Evolutionary conservation across 768 basidiomycete species (phyloP), one percentile per base, ranked within the genome.

Genomic region (Trametes elegans): DNA sequence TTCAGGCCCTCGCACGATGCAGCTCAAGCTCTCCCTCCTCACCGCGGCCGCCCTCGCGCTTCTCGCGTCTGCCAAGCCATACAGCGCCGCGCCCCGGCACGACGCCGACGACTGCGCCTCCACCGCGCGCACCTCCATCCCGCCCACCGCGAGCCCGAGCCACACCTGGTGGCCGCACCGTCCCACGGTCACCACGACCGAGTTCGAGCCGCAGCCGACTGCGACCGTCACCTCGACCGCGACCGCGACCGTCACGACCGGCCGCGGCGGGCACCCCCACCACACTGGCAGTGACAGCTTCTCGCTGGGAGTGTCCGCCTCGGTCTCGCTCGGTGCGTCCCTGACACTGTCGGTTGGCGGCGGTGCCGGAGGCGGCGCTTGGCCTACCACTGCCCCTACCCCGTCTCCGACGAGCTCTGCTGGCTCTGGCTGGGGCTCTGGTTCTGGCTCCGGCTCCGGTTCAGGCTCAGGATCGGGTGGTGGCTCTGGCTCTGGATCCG

Each of bases 1-100:
- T 29, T 8, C 1, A 18, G n/a, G n/a, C n/a, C n/a, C n/a, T 8
- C 18, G 2, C 45, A 39, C 13, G 18, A 57, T 57, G 55, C 42
- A 49, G 31, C 16, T 50, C 21, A 32, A 44, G n/a, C 43, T 57
- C 35, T 45, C 55, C 42, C 35, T 57, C 48, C 3, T 57, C 36
- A 23, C 41, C 29, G 31, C 42, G 29, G 28, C 34, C 29, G 41
- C 55, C 7, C 55, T 57, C 21, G 55, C 55, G 14, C 36, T 50
- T 28, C 35, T 50, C 28, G 49, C 49, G 4, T n/a, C 34, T 36
- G 55, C 55, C 1, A 56, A 49, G 34, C 54, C 54, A 16, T 14
- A 48, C 26, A n/a, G n/a, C n/a, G n/a, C n/a, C n/a, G 23, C 26
- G 11, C 27, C 27, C 3, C 48, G 48, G 13, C 36, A 39, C 53